Percentiles rank a stretch among this genome's conserved stretches.
phyloP scores from a whole-genome alignment of 2,329 filamentous ascomycete genomes.

The Ceratocystis variospora region DNA sequence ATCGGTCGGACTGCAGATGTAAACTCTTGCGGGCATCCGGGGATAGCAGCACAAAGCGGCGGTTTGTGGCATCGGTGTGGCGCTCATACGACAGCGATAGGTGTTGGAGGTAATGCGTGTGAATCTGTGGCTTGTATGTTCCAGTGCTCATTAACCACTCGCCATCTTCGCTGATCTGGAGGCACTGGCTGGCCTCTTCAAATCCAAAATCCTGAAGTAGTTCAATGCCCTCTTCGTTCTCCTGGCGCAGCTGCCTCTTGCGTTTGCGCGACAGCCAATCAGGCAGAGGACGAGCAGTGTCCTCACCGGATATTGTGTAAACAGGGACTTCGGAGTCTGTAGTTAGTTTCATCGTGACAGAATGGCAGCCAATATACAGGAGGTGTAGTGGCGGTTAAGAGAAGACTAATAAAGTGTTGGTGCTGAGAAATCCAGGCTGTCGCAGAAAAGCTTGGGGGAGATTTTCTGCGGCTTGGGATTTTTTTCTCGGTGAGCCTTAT shows the following conservation, averaged over 20 bases:
- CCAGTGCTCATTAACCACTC: conserved; percentile 96
- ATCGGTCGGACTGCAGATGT: conserved; percentile 82
- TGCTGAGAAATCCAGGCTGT: neutral
- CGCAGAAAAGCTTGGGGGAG: conserved; percentile 14
- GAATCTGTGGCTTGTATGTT: conserved; percentile 64
- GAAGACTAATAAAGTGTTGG: neutral
- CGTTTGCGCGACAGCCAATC: conserved; percentile 88
- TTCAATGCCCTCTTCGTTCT: conserved; percentile 86
- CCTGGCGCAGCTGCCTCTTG: conserved; percentile 83
- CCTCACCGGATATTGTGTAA: conserved; percentile 88
- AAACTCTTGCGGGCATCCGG: conserved; percentile 88
- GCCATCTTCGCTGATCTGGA: conserved; percentile 84
- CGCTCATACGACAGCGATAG: conserved; percentile 85
- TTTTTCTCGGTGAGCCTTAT: conserved; percentile 17
- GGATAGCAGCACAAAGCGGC: conserved; percentile 78
- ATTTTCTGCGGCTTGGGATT: conserved; percentile 11
- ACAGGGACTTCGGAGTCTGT: conserved; percentile 75
- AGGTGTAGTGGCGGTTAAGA: neutral
- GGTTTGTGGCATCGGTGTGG: conserved; percentile 83
- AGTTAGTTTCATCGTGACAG: conserved; percentile 56
- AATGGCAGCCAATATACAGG: neutral
- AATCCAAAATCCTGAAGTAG: conserved; percentile 96
- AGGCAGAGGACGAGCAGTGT: conserved; percentile 72
- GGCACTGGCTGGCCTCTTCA: conserved; percentile 82
- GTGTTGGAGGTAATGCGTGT: conserved; percentile 88